Base-by-base conservation (phyloP, 1,139 yeast species). In the Magnusiomyces suaveolens region DNA sequence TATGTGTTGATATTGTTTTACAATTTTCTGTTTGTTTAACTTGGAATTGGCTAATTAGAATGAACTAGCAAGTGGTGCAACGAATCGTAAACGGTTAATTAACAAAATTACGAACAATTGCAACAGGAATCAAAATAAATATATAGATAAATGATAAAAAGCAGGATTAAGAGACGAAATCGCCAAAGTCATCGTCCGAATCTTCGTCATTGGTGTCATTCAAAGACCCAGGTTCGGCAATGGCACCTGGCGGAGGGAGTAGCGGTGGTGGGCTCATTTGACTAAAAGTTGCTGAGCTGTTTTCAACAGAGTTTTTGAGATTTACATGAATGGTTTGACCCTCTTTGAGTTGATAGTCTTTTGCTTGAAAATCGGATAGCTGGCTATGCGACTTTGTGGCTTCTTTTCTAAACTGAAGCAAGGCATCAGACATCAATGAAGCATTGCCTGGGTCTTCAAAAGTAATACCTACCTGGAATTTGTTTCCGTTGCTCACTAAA, bases 121-220 rank as follows among this genome's bases (percentile, higher is more conserved):
- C 36, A 6, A 29, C 23, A 14, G 16, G 25, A 24, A 44, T 14
- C 8, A 21, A 25, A 21, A 44, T 23, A 23, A 25, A 21, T 8
- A n/a, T 12, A 44, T 20, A 44, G 23, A 21, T 44, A 24, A 12
- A 46, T 24, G 25, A 8, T 24, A 16, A 25, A 24, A 24, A 20
- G 3, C 62, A 78, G 62, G 43, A 21, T 24, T 39, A 46, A 39
- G 66, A 60, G 18, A 71, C 72, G 59, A 74, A 75, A 54, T 75
- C 79, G 2, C 77, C 77, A 65, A 73, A 74, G 39, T 73, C 76
- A 38, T 72, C 77, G 48, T 70, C 74, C 59, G 21, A 43, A 36
- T 46, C 48, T 2, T 46, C 48, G 2, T 46, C 48, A 29, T 29
- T 29, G 12, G 6, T 29, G 6, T 29, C 36, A 8, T 29, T 29